phyloP scores from a whole-genome alignment of 2,329 filamentous ascomycete genomes.

The Colletotrichum siamense region DNA sequence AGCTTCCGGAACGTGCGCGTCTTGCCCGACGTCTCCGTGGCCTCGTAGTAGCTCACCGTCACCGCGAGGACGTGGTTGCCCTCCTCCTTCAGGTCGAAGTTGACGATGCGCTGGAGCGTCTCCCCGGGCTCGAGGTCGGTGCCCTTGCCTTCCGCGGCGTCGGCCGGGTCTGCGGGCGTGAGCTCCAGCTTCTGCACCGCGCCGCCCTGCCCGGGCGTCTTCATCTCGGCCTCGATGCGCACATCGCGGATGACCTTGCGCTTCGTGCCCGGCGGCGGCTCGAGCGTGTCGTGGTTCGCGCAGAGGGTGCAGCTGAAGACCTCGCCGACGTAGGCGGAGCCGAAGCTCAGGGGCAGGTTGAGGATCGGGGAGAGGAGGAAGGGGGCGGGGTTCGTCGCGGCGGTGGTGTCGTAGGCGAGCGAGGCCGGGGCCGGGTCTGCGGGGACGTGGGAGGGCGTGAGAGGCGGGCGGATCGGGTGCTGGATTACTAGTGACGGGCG shows the following conservation, averaged over 20 bases:
- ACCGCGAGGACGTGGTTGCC: conserved; percentile 93
- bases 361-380: conserved; percentile 70
- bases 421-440: conserved; percentile 66
- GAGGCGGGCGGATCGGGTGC: conserved; percentile 61
- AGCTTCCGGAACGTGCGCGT: conserved; percentile 91
- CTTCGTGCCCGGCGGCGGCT: conserved; percentile 22
- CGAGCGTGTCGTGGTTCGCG: conserved; percentile 82
- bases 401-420: conserved; percentile 67
- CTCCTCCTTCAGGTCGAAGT: conserved; percentile 91
- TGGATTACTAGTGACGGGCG: conserved; percentile 79
- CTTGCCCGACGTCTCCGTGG: conserved; percentile 70
- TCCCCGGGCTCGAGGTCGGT: conserved; percentile 64
- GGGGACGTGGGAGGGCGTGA: conserved; percentile 47
- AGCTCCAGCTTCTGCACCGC: conserved; percentile 70
- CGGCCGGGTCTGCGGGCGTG: conserved; percentile 35
- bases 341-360: conserved; percentile 89
- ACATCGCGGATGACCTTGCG: conserved; percentile 73
- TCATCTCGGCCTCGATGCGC: conserved; percentile 90
- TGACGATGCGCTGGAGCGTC: conserved; percentile 81
- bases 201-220: conserved; percentile 71
- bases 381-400: conserved; percentile 52
- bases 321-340: conserved; percentile 94
- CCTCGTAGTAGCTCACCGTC: conserved; percentile 93
- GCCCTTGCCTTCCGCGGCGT: conserved; percentile 22
- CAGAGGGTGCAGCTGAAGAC: conserved; percentile 94